Evolutionary conservation across 2,329 filamentous ascomycete species (phyloP), one percentile per base, ranked within the genome.

Genomic region (Rutstroemia sydowiana): DNA sequence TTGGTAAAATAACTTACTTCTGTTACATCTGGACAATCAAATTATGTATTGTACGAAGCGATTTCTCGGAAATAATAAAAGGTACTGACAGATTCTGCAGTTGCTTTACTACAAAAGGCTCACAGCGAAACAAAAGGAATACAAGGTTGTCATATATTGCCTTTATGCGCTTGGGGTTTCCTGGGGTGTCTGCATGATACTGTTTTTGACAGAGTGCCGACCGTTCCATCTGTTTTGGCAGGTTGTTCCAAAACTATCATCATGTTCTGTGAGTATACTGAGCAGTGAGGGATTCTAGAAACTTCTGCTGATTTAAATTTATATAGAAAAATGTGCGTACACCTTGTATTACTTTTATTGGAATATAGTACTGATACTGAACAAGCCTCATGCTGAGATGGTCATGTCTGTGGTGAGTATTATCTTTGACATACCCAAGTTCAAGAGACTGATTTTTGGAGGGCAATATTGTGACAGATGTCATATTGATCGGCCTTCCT

Each of bases 21-120:
- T 53, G 55, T 3, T 64, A 59, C 43, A 52, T 62, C 8, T 64
- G 62, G 62, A 36, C 31, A 14, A 31, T 61, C 45, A 63, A 64
- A 50, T 49, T 26, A 13, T 64, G 62, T 47, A 54, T 64, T 39
- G 61, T 63, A 26, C 5, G 53, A 36, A 39, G 23, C 2, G 1
- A 13, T 2, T 14, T 21, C 5, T 10, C 18, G 5, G 1, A 10
- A 8, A 5, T 43, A 21, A 8, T 9, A 13, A 41, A 3, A 10
- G 9, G 3, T 13, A 21, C 41, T 44, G 5, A 51, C 41, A 7
- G 16, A n/a, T 48, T 8, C 28, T 20, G 9, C 28, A 60, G 60
- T 36, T 60, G 23, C 52, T 60, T 2, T 62, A 57, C 40, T 61
- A 59, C 43, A 56, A 45, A 6, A 57, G 59, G 26, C 45, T 62